These are phyloP conservation scores for Ascoidea asiatica DNA, from an alignment of 805 yeast genomes.

Conservation along the genomic window DNA sequence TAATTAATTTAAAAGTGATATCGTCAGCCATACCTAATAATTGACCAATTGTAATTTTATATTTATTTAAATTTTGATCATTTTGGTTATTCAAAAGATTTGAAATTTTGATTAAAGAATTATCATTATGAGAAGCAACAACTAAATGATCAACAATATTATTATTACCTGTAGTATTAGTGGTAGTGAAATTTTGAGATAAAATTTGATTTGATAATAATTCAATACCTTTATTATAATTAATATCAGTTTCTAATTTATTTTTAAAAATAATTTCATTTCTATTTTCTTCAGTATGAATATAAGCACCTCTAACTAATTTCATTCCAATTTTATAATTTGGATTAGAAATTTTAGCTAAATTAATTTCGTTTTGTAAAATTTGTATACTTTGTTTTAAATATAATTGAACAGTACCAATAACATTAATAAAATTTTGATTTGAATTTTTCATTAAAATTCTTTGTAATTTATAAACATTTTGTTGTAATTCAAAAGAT, in stretches of 20 bases:
- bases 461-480: slow-evolving; percentile 85
- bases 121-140: slow-evolving; percentile 81
- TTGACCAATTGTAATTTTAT: slow-evolving; percentile 78
- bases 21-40: slow-evolving; percentile 93
- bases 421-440: slow-evolving; percentile 44
- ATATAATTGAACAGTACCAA: slow-evolving; percentile 91
- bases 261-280: slow-evolving; percentile 52
- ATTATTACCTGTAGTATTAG: too few relatives aligned
- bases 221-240: slow-evolving; percentile 60
- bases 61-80: slow-evolving; percentile 19
- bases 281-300: slow-evolving; percentile 77
- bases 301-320: slow-evolving; percentile 90
- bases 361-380: slow-evolving; percentile 45
- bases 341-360: slow-evolving; percentile 43
- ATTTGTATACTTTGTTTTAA: slow-evolving; percentile 56
- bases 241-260: slow-evolving; percentile 67
- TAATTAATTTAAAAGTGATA: slow-evolving; percentile 61
- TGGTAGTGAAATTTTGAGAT: too few relatives aligned
- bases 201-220: slow-evolving; percentile 47
- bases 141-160: slow-evolving; percentile 63
- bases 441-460: slow-evolving; percentile 64
- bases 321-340: slow-evolving; percentile 72
- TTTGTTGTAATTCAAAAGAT: slow-evolving; percentile 75
- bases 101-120: slow-evolving; percentile 65
- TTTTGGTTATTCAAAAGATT: slow-evolving; percentile 26